Evolutionary conservation across 108 stramenopile species (phyloP), one percentile per base, ranked within the genome.

Genomic region (Nannochloropsis oceanica): DNA sequence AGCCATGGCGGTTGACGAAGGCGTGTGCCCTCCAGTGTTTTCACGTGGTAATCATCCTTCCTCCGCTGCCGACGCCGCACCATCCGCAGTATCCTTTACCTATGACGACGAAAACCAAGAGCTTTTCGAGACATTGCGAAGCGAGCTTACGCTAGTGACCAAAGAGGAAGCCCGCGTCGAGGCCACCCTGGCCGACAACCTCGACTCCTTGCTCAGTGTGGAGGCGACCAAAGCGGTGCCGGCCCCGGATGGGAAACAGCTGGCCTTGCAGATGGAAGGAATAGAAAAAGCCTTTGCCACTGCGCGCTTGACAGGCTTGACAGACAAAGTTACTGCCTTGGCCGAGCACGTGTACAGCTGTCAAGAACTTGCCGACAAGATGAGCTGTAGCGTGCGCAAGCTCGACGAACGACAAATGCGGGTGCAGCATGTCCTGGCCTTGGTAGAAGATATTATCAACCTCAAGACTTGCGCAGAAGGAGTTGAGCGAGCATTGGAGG

Each of bases 391-490:
- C 22, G 87, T 87, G 26, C 34, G 87, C 14, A 81, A 85, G 42
- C 83, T 87, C 80, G 87, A 87, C 84, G 83, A 84, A 34, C 85
- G 85, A 44, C 87, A 87, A 85, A 86, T 87, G 86, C 86, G 87
- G 42, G 87, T 87, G 42, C 87, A 87, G 86, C 84, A 84, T 22
- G 87, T 85, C 14, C 42, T 87, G 34, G 87, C 87, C 18, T 27
- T 86, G 0, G 87, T 87, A 18, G 87, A 87, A 25, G 87, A 87
- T 18, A 85, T 87, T 25, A 87, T 87, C 44, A 86, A 87, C 42
- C 86, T 87, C 42, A 86, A 85, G 43, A 85, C 84, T 8, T 87
- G 87, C 73, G 86, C 86, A n/a, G 83, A 87, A 82, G 87, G 87
- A 20, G 86, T 87, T 24, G 85, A 80, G 11, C 81, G 27, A 13